phyloP scores from a whole-genome alignment of 495 filamentous ascomycete genomes.

The Recurvomyces mirabilis region DNA sequence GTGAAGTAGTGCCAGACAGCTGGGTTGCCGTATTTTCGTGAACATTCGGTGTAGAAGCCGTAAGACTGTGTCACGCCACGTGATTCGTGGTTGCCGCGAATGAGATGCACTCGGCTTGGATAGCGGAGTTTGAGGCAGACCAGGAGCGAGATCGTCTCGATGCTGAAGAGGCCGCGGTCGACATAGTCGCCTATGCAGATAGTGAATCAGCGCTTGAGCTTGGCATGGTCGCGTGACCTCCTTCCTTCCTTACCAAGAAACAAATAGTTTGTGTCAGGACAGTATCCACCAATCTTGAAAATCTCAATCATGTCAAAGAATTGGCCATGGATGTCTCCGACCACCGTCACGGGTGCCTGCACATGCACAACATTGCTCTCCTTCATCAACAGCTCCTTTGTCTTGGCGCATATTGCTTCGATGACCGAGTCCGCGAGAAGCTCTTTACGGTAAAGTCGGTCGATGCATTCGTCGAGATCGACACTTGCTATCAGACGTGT shows the following conservation, averaged over 20 bases:
- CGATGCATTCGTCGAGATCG: constrained; percentile 96
- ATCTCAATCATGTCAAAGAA: constrained; percentile 99
- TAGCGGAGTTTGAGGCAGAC: constrained; percentile 96
- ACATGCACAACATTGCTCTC: constrained; percentile 99
- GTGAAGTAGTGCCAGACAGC: constrained; percentile 99
- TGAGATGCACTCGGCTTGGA: constrained; percentile 94
- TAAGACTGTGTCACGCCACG: constrained; percentile 97
- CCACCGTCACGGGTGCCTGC: constrained; percentile 89
- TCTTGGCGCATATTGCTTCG: constrained; percentile 97
- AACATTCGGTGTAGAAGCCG: constrained; percentile 97
- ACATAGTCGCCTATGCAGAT: constrained; percentile 74
- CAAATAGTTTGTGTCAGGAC: constrained; percentile 94
- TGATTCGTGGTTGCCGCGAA: constrained; percentile 95
- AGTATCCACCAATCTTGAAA: constrained; percentile 93
- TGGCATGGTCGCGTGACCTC: constrained; percentile 18
- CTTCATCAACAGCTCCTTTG: constrained; percentile 96
- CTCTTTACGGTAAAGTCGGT: constrained; percentile 89
- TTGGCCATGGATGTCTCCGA: constrained; percentile 96
- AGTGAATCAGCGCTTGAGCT: neutral
- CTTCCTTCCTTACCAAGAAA: constrained; percentile 74
- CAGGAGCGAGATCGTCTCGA: constrained; percentile 91
- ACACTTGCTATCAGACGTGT: constrained; percentile 58
- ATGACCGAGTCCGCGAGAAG: constrained; percentile 94
- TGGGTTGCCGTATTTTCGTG: constrained; percentile 92
- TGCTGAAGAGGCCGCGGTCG: constrained; percentile 94